These are phyloP conservation scores for Colletotrichum sp. DNA, from an alignment of 2,329 filamentous ascomycete species.

Conservation along the genomic window DNA sequence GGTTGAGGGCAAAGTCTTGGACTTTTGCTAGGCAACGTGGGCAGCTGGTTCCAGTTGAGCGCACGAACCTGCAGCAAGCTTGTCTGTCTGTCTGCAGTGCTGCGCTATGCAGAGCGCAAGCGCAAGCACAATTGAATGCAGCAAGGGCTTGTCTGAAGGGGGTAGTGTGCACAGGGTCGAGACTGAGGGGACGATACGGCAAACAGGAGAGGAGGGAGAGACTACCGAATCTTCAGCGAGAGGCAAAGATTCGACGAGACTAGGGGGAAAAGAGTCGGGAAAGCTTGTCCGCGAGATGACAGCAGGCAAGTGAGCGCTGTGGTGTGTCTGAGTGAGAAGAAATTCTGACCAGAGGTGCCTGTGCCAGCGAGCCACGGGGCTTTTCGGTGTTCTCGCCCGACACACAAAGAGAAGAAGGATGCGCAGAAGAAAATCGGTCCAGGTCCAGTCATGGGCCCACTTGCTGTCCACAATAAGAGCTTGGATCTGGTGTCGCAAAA, in stretches of 20 bases:
- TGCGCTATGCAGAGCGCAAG: neutral
- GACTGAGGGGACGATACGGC: neutral
- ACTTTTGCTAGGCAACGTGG: neutral
- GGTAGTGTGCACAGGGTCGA: neutral
- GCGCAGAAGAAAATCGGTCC: neutral
- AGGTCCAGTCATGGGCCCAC: slow-evolving; percentile 12
- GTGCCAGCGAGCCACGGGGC: neutral
- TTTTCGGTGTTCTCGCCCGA: slow-evolving; percentile 17
- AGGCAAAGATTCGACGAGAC: neutral
- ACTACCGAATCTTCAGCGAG: slow-evolving; percentile 20
- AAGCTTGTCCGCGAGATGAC: slow-evolving; percentile 5
- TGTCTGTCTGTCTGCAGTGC: neutral
- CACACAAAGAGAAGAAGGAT: neutral
- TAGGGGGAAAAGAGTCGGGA: neutral
- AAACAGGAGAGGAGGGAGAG: neutral
- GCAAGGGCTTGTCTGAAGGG: neutral
- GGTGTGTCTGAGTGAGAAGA: neutral
- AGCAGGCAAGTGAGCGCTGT: neutral
- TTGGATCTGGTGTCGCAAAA: neutral
- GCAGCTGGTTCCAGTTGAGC: neutral
- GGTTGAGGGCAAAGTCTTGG: neutral
- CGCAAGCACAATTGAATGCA: neutral
- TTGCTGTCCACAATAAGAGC: slow-evolving; percentile 8
- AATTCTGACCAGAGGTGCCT: neutral
- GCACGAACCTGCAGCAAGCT: neutral